Conservation (phyloP, 2,329 filamentous ascomycete species). For the Colletotrichum camelliae region DNA sequence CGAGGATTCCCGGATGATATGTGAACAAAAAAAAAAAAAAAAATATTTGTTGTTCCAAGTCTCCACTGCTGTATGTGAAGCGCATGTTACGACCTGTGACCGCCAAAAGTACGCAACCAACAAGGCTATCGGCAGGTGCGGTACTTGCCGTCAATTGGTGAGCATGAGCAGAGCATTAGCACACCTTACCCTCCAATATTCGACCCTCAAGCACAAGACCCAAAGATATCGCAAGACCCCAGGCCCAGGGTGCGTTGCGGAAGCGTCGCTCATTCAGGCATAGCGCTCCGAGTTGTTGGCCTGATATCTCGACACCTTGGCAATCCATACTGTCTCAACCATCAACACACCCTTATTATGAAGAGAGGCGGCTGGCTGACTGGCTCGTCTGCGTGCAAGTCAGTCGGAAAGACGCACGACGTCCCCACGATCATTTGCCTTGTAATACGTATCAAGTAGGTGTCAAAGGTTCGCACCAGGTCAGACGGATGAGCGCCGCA, state of each 20-base stretch:
- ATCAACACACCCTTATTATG: neutral
- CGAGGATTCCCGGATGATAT: neutral
- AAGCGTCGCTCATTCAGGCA: constrained; percentile 1
- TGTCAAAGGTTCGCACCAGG: neutral
- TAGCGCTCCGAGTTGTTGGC: neutral
- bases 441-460: constrained; percentile 10
- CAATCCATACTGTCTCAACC: neutral
- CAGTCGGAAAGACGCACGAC: neutral
- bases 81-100: neutral
- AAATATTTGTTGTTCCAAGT: neutral
- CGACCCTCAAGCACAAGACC: neutral
- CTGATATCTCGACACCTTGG: neutral
- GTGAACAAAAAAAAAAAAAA: neutral
- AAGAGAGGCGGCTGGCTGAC: neutral
- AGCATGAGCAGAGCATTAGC: neutral
- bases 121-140: neutral
- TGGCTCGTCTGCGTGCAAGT: neutral
- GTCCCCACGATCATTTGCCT: constrained; percentile 7
- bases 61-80: neutral
- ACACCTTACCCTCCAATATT: neutral
- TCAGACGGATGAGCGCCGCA: neutral
- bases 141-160: neutral
- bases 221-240: neutral
- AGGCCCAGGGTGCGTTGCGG: neutral
- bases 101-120: neutral